Evolutionary conservation across 306 rosid species (phyloP), one percentile per base, ranked within the genome.

Genomic region (Canavalia ensiformis): DNA sequence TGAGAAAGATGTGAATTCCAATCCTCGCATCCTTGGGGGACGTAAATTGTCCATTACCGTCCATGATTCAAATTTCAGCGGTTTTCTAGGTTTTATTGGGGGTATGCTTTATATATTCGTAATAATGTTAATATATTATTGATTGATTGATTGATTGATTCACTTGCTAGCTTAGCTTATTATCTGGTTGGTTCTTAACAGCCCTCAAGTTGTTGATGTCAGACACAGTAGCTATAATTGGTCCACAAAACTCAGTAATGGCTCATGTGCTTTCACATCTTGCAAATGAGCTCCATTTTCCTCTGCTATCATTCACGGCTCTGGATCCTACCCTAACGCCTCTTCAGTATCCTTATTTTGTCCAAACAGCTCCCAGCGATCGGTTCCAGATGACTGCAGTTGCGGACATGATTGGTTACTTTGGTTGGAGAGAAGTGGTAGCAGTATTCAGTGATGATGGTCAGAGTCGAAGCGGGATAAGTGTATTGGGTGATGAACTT

Each of bases 251-350:
- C 30, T 93, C 97, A 66, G 91, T 85, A 33, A 91, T 87, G 85
- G 94, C 97, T 10, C 93, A 85, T 84, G 85, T 86, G 58, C 77
- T 89, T 63, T 91, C 94, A 25, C 92, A 93, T 68, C 82, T 93
- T 42, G 91, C 92, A 39, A 87, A 84, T 57, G 97, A 91, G 83
- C 94, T 93, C 83, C 89, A 86, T 65, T 91, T 91, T 67, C 97
- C 97, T 34, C 79, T 91, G 0, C 72, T 93, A 39, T 90, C 97
- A 74, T 93, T 91, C 80, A 87, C 86, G 4, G 97, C 97, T 70
- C 88, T 94, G 18, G 97, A 91, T 84, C 91, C 97, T 8, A 91
- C 97, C 49, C 92, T 93, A 2, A 83, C 96, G 29, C 88, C 92
- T 60, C 90, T 91, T 65, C 94, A 93, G 82, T 90, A 83, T 71